Base-by-base conservation (phyloP, 75 land plant genomes). In the Pinus albicaulis region DNA sequence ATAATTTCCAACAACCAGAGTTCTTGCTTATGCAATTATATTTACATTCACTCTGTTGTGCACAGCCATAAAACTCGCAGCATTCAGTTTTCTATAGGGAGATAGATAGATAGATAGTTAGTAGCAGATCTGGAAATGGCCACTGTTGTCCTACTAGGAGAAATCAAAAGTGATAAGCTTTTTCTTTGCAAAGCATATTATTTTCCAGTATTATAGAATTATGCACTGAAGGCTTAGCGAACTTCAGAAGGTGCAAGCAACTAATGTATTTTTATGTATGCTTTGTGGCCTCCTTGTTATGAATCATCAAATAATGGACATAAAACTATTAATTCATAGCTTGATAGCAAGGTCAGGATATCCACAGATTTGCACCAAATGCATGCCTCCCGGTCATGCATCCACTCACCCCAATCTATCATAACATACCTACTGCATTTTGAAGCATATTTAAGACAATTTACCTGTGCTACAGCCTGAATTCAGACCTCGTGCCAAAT, bases 401-500 rank as follows among this genome's bases (percentile, higher is more conserved):
- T 68, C 71, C 52, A 68, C 20, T 68, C 20, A n/a, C 34, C 34
- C 15, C 24, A 4, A 56, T 31, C 25, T 59, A 13, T 25, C 34
- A 6, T 57, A 38, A 55, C 44, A 55, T 53, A 34, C 79, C 48
- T 26, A 16, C 17, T 0, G 22, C 5, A 8, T 12, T 36, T 23
- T 23, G 34, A 1, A 25, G n/a, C 71, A 68, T 22, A 41, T 41
- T 36, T 20, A n/a, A 68, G 53, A 68, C 20, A 41, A 13, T 53
- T 57, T 78, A 95, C 99, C 99, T 78, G 99, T 98, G 79, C 99
- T 92, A 73, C 74, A 95, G 72, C 94, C 90, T 28, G 91, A 85
- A 84, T 98, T 98, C 69, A 98, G 68, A 38, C 99, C 99, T 62
- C 99, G 91, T 25, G 99, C 99, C 82, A 95, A 85, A 73, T 95